phyloP scores from a whole-genome alignment of 2,329 filamentous ascomycete genomes.

The Onygenales sp. region DNA sequence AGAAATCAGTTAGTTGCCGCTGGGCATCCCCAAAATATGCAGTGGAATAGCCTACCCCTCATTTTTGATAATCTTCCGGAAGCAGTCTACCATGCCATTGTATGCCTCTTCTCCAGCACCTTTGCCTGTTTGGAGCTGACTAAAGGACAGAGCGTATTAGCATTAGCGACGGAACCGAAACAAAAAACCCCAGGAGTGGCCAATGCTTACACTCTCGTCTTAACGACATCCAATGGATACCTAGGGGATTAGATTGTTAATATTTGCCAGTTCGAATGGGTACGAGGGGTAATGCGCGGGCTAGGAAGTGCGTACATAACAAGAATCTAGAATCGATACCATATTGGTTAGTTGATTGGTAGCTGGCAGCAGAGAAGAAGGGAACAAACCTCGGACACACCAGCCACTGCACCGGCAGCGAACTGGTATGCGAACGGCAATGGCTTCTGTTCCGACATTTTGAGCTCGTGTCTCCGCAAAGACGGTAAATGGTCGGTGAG shows the following conservation, averaged over 20 bases:
- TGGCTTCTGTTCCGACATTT: constrained; percentile 57
- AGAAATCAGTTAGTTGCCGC: constrained; percentile 1
- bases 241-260: constrained; percentile 37
- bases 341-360: constrained; percentile 12
- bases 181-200: constrained; percentile 1
- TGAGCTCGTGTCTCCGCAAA: constrained; percentile 17
- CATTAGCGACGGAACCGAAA: neutral
- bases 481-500: neutral
- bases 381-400: constrained; percentile 79
- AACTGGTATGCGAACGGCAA: constrained; percentile 94
- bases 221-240: constrained; percentile 98
- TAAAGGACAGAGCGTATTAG: constrained; percentile 27
- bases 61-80: constrained; percentile 90
- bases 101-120: constrained; percentile 71
- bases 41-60: constrained; percentile 60
- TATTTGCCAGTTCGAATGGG: neutral
- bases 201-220: constrained; percentile 78
- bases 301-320: constrained; percentile 56
- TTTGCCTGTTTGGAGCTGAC: constrained; percentile 74
- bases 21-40: neutral
- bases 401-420: constrained; percentile 88
- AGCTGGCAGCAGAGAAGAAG: neutral
- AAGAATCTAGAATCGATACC: constrained; percentile 56
- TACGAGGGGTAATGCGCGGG: neutral
- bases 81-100: constrained; percentile 97